Evolutionary conservation across 2,329 filamentous ascomycete genomes (phyloP).

Genomic region (Aspergillus quadrilineatus): DNA sequence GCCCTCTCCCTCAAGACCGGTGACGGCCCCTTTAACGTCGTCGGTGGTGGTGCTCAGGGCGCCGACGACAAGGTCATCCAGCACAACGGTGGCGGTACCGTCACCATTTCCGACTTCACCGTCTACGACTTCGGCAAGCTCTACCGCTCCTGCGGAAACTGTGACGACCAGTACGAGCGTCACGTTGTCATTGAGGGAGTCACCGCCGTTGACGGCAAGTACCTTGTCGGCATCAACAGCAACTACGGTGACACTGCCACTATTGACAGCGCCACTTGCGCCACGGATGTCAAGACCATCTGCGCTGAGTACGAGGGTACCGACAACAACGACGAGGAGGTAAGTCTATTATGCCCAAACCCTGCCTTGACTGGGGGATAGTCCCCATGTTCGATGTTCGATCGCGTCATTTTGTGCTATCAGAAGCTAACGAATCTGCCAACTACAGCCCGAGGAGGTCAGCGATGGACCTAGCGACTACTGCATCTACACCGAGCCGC

Average conservation of each 20-base stretch:
- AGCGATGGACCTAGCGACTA: neutral
- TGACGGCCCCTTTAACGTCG: slow-evolving; percentile 33
- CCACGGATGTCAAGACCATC: slow-evolving; percentile 19
- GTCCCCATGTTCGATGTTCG: too few species aligned
- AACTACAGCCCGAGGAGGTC: slow-evolving; percentile 1
- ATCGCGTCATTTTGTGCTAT: too few species aligned
- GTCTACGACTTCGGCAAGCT: slow-evolving; percentile 45
- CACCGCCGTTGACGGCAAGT: slow-evolving; percentile 31
- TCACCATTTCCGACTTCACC: slow-evolving; percentile 39
- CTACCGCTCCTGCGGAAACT: slow-evolving; percentile 52
- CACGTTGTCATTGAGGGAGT: slow-evolving; percentile 31
- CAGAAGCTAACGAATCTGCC: too few species aligned
- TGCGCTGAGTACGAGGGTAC: slow-evolving; percentile 31
- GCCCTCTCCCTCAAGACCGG: slow-evolving; percentile 36
- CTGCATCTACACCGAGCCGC: slow-evolving; percentile 33
- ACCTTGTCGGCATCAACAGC: slow-evolving; percentile 37
- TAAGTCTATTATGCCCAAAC: neutral
- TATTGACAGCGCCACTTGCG: slow-evolving; percentile 31
- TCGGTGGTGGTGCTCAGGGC: slow-evolving; percentile 37
- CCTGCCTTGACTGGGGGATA: neutral
- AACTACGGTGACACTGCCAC: slow-evolving; percentile 11
- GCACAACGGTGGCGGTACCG: slow-evolving; percentile 35
- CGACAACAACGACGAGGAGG: slow-evolving; percentile 26
- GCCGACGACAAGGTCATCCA: slow-evolving; percentile 40
- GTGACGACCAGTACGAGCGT: slow-evolving; percentile 24